phyloP scores from a whole-genome alignment of 2,329 filamentous ascomycete genomes.

The Chrysoporthe cubensis region DNA sequence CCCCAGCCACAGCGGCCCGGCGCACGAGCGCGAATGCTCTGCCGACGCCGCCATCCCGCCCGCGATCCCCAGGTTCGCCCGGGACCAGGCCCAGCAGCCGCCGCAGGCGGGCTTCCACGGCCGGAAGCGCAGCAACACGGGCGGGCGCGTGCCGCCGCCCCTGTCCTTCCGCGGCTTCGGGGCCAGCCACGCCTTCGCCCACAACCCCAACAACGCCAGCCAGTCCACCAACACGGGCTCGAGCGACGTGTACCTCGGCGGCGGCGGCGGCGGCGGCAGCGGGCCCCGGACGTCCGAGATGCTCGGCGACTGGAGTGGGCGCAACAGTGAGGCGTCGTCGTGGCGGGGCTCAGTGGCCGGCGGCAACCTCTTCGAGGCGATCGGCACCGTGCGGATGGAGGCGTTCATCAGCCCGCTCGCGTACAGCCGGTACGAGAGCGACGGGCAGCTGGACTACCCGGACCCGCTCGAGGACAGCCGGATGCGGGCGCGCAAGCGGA shows the following conservation, averaged over 20 bases:
- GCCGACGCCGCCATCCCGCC: conserved; percentile 72
- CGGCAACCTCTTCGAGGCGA: conserved; percentile 77
- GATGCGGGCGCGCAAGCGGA: conserved; percentile 53
- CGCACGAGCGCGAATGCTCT: conserved; percentile 58
- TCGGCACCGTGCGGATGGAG: conserved; percentile 94
- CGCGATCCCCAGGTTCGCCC: conserved; percentile 71
- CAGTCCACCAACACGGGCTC: conserved; percentile 37
- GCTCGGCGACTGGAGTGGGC: conserved; percentile 40
- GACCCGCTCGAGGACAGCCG: conserved; percentile 54
- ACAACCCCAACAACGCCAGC: conserved; percentile 58
- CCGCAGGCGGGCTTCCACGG: conserved; percentile 59
- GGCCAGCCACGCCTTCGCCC: conserved; percentile 48
- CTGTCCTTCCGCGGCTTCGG: conserved; percentile 82
- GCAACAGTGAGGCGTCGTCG: conserved; percentile 59
- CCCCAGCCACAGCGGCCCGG: conserved; percentile 54
- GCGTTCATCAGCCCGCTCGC: conserved; percentile 80
- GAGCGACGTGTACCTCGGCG: conserved; percentile 43
- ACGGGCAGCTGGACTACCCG: conserved; percentile 41
- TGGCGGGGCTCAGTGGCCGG: conserved; percentile 32
- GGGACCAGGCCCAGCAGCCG: conserved; percentile 45
- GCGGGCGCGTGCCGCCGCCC: conserved; percentile 71
- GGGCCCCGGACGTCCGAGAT: conserved; percentile 22
- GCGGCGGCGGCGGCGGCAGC: conserved; percentile 28
- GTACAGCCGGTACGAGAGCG: conserved; percentile 46
- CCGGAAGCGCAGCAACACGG: conserved; percentile 88